These are phyloP conservation scores for Plasmodium fragile DNA, from an alignment of 169 alveolate genomes.

Conservation along the genomic window DNA sequence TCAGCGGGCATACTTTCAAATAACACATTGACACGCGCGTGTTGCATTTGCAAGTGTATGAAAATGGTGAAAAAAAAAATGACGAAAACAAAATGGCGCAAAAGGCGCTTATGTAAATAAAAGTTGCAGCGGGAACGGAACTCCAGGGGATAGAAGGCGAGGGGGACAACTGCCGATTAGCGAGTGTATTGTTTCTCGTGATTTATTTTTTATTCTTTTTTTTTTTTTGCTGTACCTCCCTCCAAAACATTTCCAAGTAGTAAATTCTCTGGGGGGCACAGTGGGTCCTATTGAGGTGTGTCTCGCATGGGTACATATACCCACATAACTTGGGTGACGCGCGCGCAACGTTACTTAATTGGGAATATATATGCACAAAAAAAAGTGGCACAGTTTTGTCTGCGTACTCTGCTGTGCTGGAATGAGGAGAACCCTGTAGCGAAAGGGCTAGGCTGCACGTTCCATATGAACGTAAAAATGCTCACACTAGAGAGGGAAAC, in stretches of 20 bases:
- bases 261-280: background rate
- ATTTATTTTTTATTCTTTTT: too few species aligned
- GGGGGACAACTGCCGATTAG: background rate
- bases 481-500: background rate
- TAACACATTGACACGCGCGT: background rate
- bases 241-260: background rate
- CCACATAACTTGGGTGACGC: background rate
- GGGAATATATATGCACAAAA: background rate
- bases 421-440: background rate
- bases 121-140: background rate
- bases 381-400: background rate
- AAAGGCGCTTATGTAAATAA: background rate
- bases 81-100: background rate
- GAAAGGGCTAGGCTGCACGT: background rate
- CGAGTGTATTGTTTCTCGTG: background rate
- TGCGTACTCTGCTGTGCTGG: background rate
- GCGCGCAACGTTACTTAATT: background rate
- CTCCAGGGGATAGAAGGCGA: background rate
- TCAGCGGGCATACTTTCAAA: background rate
- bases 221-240: background rate
- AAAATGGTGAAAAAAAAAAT: background rate
- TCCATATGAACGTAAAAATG: background rate
- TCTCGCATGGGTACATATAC: background rate
- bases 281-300: background rate
- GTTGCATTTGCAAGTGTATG: background rate